Percentiles rank a stretch among this genome's conserved stretches.
phyloP scores from a whole-genome alignment of 768 basidiomycete species.

The Boletellus emodensis region DNA sequence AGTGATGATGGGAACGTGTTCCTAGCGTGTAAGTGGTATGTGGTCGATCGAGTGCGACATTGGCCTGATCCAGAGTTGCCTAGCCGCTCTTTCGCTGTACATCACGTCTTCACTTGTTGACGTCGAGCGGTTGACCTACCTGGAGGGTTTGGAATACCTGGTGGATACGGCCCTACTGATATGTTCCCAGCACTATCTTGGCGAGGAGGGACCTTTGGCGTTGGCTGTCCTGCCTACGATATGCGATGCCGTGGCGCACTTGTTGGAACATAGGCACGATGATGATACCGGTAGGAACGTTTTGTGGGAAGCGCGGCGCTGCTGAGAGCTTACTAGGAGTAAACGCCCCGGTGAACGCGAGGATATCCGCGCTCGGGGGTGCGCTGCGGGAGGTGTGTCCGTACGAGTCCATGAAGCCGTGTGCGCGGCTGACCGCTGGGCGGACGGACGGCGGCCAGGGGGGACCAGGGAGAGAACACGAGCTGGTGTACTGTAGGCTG shows the following conservation, averaged over 20 bases:
- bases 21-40: constrained; percentile 37
- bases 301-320: background rate
- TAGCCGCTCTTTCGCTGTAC: constrained; percentile 48
- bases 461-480: constrained; percentile 3
- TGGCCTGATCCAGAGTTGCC: background rate
- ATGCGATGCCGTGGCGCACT: constrained; percentile 43
- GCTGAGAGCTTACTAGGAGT: constrained; percentile 7
- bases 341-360: constrained; percentile 31
- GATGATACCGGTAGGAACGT: constrained; percentile 25
- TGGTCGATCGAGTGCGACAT: background rate
- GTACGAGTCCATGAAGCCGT: background rate
- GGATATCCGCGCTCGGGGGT: constrained; percentile 44
- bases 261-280: constrained; percentile 31
- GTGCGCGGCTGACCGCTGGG: background rate
- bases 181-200: constrained; percentile 40
- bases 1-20: constrained; percentile 31
- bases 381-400: constrained; percentile 34
- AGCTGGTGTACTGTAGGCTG: constrained; percentile 21
- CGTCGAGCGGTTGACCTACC: constrained; percentile 36
- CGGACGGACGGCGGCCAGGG: background rate
- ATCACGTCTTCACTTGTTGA: constrained; percentile 28
- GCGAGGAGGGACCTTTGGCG: constrained; percentile 48
- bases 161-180: constrained; percentile 47
- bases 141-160: constrained; percentile 46
- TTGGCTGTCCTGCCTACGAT: constrained; percentile 47